phyloP scores from a whole-genome alignment of 1,139 yeast species.

The Protomyces inouyei region DNA sequence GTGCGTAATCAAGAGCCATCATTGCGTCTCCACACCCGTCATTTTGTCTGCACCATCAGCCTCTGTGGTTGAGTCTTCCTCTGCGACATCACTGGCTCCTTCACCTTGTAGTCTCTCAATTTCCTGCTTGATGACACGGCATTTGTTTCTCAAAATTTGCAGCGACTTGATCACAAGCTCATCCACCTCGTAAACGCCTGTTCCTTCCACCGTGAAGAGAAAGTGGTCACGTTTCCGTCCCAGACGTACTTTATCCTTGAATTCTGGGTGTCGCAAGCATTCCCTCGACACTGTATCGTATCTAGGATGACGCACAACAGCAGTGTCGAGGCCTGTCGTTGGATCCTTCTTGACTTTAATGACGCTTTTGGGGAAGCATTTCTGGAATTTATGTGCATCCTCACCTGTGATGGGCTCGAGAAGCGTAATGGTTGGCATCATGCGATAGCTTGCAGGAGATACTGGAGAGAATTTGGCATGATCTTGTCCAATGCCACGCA shows the following conservation, averaged over 20 bases:
- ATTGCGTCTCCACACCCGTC: background rate
- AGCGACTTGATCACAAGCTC: slow-evolving; percentile 90
- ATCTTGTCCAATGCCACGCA: slow-evolving; percentile 86
- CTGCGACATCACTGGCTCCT: background rate
- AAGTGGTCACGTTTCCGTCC: slow-evolving; percentile 92
- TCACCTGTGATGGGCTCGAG: slow-evolving; percentile 65
- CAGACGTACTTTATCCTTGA: slow-evolving; percentile 77
- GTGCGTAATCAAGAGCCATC: no score
- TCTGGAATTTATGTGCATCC: slow-evolving; percentile 71
- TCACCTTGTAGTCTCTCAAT: slow-evolving; percentile 22
- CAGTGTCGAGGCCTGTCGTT: slow-evolving; percentile 43
- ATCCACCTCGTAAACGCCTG: slow-evolving; percentile 96
- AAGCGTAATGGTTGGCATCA: slow-evolving; percentile 86
- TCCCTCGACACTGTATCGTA: slow-evolving; percentile 95
- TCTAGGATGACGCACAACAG: slow-evolving; percentile 80
- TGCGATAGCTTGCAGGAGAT: slow-evolving; percentile 92
- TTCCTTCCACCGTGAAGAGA: slow-evolving; percentile 77
- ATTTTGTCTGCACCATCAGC: background rate
- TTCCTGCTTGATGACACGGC: slow-evolving; percentile 37
- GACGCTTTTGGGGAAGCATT: slow-evolving; percentile 91
- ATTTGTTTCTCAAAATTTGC: slow-evolving; percentile 77
- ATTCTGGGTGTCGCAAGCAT: slow-evolving; percentile 88
- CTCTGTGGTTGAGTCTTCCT: background rate
- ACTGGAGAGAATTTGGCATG: slow-evolving; percentile 98
- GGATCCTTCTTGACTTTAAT: slow-evolving; percentile 66